Evolutionary conservation across 805 yeast species (phyloP).

Genomic region (Zygotorulaspora florentina): DNA sequence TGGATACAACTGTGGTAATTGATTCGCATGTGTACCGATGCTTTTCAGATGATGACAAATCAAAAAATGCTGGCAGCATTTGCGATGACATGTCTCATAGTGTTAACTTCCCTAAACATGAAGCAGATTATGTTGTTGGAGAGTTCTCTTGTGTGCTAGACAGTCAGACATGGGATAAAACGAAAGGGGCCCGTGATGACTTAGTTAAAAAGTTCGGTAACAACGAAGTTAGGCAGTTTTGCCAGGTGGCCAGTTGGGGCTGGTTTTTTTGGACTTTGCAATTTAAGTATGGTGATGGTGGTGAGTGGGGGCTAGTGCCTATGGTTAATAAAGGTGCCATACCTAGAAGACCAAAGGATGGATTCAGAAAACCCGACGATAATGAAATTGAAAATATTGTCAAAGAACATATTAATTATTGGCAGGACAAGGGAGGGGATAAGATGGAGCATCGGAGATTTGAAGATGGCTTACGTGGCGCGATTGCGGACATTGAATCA

Average conservation of each 20-base stretch:
- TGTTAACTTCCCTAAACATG: constrained; percentile 43
- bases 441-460: constrained; percentile 78
- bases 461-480: constrained; percentile 71
- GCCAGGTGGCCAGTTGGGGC: constrained; percentile 59
- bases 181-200: constrained; percentile 45
- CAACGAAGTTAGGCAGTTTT: constrained; percentile 46
- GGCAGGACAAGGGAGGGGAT: constrained; percentile 58
- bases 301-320: constrained; percentile 91
- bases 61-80: constrained; percentile 60
- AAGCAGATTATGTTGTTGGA: constrained; percentile 74
- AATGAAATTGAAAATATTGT: constrained; percentile 27
- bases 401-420: constrained; percentile 56
- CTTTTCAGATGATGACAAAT: constrained; percentile 69
- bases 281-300: constrained; percentile 85
- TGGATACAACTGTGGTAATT: constrained; percentile 58
- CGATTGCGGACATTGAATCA: constrained; percentile 66
- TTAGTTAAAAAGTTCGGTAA: constrained; percentile 61
- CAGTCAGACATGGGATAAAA: constrained; percentile 64
- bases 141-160: constrained; percentile 89
- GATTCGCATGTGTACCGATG: constrained; percentile 88
- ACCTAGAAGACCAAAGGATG: constrained; percentile 31
- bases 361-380: constrained; percentile 30
- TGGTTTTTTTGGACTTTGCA: constrained; percentile 88
- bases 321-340: constrained; percentile 64
- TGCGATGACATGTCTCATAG: constrained; percentile 51